Conservation (phyloP, 2,329 filamentous ascomycete species). For the Fusarium mexicanum region DNA sequence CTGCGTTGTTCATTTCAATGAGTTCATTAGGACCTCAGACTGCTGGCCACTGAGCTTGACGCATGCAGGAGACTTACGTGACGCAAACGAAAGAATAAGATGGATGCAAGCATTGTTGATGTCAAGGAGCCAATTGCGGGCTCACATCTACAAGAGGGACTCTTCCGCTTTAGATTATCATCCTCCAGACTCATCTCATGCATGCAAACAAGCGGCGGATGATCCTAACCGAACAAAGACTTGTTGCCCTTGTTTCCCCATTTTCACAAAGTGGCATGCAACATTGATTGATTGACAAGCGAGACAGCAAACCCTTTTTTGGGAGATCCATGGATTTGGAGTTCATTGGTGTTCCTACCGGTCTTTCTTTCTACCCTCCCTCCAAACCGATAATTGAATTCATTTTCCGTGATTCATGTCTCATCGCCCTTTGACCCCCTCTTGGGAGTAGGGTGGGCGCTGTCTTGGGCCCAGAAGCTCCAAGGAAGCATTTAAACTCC, state of each 20-base stretch:
- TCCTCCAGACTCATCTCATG: neutral
- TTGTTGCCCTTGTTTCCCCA: constrained; percentile 21
- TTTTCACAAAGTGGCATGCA: constrained; percentile 1
- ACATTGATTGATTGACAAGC: constrained; percentile 12
- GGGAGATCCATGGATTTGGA: constrained; percentile 12
- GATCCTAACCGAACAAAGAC: constrained; percentile 28
- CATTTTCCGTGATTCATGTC: constrained; percentile 18
- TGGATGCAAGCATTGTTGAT: constrained; percentile 4
- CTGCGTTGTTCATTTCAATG: constrained; percentile 25
- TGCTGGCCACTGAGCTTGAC: constrained; percentile 15
- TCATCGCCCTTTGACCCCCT: neutral
- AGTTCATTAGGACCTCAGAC: neutral
- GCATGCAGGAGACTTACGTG: neutral
- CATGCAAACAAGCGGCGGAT: constrained; percentile 1
- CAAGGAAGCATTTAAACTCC: constrained; percentile 12
- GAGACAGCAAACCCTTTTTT: constrained; percentile 8
- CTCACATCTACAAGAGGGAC: constrained; percentile 1
- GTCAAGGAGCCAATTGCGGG: constrained; percentile 17
- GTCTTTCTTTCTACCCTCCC: neutral
- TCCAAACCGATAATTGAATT: constrained; percentile 9
- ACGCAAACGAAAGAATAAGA: constrained; percentile 9
- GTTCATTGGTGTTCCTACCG: constrained; percentile 1
- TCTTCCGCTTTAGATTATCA: constrained; percentile 6
- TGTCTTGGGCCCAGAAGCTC: constrained; percentile 21
- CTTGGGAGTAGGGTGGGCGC: neutral